These are phyloP conservation scores for Neckera pumila DNA, from an alignment of 225 moss, liverwort and hornwort species.

Conservation along the genomic window DNA sequence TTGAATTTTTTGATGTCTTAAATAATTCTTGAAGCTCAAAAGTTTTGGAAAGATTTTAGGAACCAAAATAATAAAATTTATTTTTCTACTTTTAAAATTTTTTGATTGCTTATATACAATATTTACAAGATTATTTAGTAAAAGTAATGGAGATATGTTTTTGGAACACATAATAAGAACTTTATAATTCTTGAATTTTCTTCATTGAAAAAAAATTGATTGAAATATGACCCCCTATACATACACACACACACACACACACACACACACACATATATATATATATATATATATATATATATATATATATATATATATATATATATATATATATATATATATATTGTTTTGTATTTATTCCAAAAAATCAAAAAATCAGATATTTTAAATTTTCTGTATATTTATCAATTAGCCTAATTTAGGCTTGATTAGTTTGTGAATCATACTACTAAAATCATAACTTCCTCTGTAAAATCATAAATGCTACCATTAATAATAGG, in stretches of 20 bases:
- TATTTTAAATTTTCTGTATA: background rate
- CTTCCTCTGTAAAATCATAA: no score
- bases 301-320: no score
- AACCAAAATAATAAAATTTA: no score
- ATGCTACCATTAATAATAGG: no score
- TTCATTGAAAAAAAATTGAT: background rate
- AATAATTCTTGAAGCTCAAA: background rate
- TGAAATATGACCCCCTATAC: background rate
- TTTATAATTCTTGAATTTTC: background rate
- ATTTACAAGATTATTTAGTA: background rate
- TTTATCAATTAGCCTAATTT: background rate
- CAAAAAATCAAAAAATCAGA: background rate
- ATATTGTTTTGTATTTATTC: no score
- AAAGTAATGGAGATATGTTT: background rate
- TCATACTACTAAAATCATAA: no score
- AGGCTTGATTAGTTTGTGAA: background rate
- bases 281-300: no score
- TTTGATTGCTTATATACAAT: background rate
- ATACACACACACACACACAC: no score
- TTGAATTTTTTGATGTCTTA: background rate
- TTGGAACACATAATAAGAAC: no score
- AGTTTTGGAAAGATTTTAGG: background rate
- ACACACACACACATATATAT: no score
- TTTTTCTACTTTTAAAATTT: no score
- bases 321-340: no score